A percentile compares a stretch with the other conserved stretches of the same genome.
These are phyloP conservation scores for Penicillium sp. DNA, from an alignment of 2,329 filamentous ascomycete species.

Conservation along the genomic window DNA sequence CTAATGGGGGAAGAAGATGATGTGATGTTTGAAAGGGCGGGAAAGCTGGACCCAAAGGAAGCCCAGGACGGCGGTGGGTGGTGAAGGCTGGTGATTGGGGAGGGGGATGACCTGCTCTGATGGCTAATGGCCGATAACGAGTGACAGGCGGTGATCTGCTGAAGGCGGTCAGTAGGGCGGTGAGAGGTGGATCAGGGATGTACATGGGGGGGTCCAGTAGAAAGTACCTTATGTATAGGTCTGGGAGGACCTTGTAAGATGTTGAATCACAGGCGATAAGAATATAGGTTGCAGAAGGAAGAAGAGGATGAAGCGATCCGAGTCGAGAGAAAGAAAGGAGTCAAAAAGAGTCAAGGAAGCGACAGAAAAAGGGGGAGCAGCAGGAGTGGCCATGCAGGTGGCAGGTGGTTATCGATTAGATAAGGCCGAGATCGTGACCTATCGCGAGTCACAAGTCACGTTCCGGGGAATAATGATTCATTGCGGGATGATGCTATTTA, in stretches of 20 bases:
- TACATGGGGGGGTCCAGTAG: background rate
- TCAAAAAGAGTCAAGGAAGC: background rate
- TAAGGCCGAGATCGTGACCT: conserved; percentile 32
- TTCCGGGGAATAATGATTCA: background rate
- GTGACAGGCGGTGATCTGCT: conserved; percentile 34
- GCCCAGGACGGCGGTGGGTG: conserved; percentile 20
- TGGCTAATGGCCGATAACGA: conserved; percentile 40
- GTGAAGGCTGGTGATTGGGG: conserved; percentile 12
- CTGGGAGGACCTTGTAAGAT: background rate
- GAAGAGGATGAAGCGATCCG: background rate
- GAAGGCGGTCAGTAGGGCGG: conserved; percentile 45
- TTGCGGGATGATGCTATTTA: background rate
- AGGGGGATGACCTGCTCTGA: conserved; percentile 32
- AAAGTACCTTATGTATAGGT: conserved; percentile 5
- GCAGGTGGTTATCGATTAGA: conserved; percentile 29
- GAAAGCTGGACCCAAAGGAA: conserved; percentile 38
- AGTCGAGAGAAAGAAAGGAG: background rate
- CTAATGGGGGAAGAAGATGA: conserved; percentile 36
- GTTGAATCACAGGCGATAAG: background rate
- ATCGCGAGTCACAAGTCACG: conserved; percentile 13
- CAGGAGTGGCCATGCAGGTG: conserved; percentile 21
- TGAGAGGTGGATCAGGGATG: conserved; percentile 23
- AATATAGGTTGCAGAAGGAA: background rate
- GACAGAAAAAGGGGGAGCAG: conserved; percentile 10
- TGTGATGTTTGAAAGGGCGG: conserved; percentile 37